Evolutionary conservation across 78 protist genomes (phyloP).

Genomic region (Dictyostelium capitatum): DNA sequence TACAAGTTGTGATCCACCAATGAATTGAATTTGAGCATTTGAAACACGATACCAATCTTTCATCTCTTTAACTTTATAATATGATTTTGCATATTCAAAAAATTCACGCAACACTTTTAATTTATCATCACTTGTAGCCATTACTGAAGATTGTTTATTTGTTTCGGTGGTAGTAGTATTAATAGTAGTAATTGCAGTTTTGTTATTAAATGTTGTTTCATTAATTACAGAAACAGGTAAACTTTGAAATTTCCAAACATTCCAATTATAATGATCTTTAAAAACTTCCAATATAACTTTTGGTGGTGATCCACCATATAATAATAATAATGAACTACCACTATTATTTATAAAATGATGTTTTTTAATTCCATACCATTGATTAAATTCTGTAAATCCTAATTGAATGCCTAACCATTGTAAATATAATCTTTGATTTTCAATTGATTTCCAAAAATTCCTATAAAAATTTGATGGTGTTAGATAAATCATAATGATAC

Average conservation of each 20-base stretch:
- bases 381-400: background rate
- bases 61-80: slow-evolving; percentile 2
- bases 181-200: no score
- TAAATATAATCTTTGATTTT: slow-evolving; percentile 44
- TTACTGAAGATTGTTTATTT: no score
- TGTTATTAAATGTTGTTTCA: background rate
- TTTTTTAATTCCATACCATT: slow-evolving; percentile 58
- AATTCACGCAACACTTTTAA: slow-evolving; percentile 5
- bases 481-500: background rate
- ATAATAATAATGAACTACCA: slow-evolving; percentile 20
- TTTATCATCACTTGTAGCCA: no score
- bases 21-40: slow-evolving; percentile 38
- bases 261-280: slow-evolving; percentile 11
- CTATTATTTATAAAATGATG: slow-evolving; percentile 17
- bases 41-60: slow-evolving; percentile 59
- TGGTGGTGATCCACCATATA: slow-evolving; percentile 44
- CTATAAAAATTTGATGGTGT: background rate
- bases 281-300: slow-evolving; percentile 3
- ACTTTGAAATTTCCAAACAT: slow-evolving; percentile 37
- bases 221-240: background rate
- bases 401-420: slow-evolving; percentile 31
- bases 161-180: no score
- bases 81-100: slow-evolving; percentile 6
- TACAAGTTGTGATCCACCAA: slow-evolving; percentile 53
- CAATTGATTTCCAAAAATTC: slow-evolving; percentile 30